These are phyloP conservation scores for Termitomyces sp. DNA, from an alignment of 768 basidiomycete genomes.

Conservation along the genomic window DNA sequence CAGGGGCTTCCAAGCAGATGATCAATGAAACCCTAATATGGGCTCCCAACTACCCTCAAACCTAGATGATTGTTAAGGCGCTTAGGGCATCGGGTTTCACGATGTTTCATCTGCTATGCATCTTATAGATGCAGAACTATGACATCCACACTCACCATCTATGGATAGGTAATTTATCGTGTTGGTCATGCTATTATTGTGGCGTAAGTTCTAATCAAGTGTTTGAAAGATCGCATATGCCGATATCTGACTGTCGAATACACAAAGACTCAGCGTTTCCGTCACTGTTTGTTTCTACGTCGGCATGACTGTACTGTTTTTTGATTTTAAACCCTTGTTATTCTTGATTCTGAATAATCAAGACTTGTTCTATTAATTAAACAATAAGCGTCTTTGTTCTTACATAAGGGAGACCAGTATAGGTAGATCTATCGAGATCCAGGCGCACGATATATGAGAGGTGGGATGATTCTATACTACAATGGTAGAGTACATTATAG, in stretches of 20 bases:
- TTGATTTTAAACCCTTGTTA: not conserved
- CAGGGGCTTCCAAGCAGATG: not conserved
- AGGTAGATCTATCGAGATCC: not conserved
- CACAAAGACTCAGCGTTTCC: not conserved
- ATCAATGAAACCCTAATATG: not conserved
- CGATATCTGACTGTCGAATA: not conserved
- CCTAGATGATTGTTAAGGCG: not conserved
- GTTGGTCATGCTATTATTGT: not conserved
- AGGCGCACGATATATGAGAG: too few relatives aligned
- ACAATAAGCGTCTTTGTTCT: not conserved
- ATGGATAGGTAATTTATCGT: not conserved
- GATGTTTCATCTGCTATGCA: not conserved
- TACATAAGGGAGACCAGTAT: too few relatives aligned
- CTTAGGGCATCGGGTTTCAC: not conserved
- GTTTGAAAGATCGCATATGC: not conserved
- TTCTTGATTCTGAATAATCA: too few relatives aligned
- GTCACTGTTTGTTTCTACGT: not conserved
- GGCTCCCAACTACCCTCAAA: not conserved
- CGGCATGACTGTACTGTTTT: not conserved
- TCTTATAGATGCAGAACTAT: not conserved
- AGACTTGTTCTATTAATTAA: too few relatives aligned
- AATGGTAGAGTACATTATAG: not conserved
- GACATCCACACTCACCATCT: not conserved
- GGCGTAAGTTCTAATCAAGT: not conserved
- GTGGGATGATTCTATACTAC: not conserved